Percentiles rank a stretch among this genome's conserved stretches.
These are phyloP conservation scores for Phaeomoniella chlamydospora DNA, from an alignment of 2,329 filamentous ascomycete genomes.

Conservation along the genomic window DNA sequence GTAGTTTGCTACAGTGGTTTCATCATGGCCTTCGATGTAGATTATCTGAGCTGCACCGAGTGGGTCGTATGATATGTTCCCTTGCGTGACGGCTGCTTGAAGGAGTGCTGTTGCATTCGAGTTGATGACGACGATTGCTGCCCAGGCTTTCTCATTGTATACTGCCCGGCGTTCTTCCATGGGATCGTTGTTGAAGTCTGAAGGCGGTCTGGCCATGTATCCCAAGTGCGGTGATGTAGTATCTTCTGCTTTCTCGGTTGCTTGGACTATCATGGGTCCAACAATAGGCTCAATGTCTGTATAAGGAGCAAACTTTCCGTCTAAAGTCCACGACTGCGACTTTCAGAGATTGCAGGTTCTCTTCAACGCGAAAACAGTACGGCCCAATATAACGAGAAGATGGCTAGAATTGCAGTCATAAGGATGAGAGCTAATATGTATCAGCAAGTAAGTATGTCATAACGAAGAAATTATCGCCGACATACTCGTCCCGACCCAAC, in stretches of 20 bases:
- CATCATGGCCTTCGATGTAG: slow-evolving; percentile 40
- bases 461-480: too few relatives aligned
- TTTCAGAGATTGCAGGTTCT: slow-evolving; percentile 32
- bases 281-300: slow-evolving; percentile 34
- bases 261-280: slow-evolving; percentile 29
- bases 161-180: slow-evolving; percentile 41
- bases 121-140: slow-evolving; percentile 44
- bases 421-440: slow-evolving; percentile 34
- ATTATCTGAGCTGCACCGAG: slow-evolving; percentile 43
- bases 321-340: slow-evolving; percentile 51
- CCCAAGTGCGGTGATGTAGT: slow-evolving; percentile 29
- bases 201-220: slow-evolving; percentile 32
- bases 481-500: not conserved
- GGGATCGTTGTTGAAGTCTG: slow-evolving; percentile 41
- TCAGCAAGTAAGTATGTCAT: too few relatives aligned
- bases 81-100: slow-evolving; percentile 36
- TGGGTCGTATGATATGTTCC: slow-evolving; percentile 46
- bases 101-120: slow-evolving; percentile 46
- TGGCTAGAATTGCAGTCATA: slow-evolving; percentile 38
- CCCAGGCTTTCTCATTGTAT: slow-evolving; percentile 45
- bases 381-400: slow-evolving; percentile 49
- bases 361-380: slow-evolving; percentile 36
- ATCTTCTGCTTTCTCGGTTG: slow-evolving; percentile 31
- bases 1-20: slow-evolving; percentile 38
- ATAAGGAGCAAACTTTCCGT: slow-evolving; percentile 40